Conservation (phyloP, 2,329 filamentous ascomycete species). For the Talaromyces marneffei region DNA sequence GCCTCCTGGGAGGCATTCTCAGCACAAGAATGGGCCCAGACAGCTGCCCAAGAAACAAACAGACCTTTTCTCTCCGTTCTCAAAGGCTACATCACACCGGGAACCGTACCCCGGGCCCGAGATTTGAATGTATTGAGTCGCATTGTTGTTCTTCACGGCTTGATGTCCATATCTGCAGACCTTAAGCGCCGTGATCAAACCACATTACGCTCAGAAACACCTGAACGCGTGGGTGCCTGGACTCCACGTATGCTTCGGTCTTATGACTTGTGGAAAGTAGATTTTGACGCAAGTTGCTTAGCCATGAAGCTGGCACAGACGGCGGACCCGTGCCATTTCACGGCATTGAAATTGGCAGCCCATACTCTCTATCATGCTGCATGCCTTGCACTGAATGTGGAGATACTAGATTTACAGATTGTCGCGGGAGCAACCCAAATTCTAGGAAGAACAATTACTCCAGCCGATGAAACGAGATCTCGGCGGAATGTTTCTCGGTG, state of each 20-base stretch:
- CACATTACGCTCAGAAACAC: slow-evolving; percentile 44
- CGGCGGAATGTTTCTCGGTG: slow-evolving; percentile 50
- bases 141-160: slow-evolving; percentile 52
- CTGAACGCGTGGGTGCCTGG: slow-evolving; percentile 44
- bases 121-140: slow-evolving; percentile 49
- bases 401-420: slow-evolving; percentile 58
- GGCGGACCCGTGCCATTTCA: slow-evolving; percentile 38
- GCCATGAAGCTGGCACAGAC: slow-evolving; percentile 30
- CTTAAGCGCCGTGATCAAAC: slow-evolving; percentile 59
- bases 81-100: slow-evolving; percentile 52
- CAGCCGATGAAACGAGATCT: slow-evolving; percentile 47
- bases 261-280: slow-evolving; percentile 54
- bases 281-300: slow-evolving; percentile 51
- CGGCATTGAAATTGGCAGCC: slow-evolving; percentile 46
- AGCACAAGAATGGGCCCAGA: slow-evolving; percentile 46
- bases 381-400: slow-evolving; percentile 51
- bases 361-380: slow-evolving; percentile 56
- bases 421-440: slow-evolving; percentile 57
- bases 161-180: slow-evolving; percentile 60
- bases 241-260: slow-evolving; percentile 47
- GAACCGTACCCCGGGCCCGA: slow-evolving; percentile 30
- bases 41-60: slow-evolving; percentile 35
- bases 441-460: slow-evolving; percentile 50
- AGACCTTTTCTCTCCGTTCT: slow-evolving; percentile 47
- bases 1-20: slow-evolving; percentile 54